Evolutionary conservation across 2,329 filamentous ascomycete species (phyloP), one percentile per base, ranked within the genome.

Genomic region (Colletotrichum euphorbiae): DNA sequence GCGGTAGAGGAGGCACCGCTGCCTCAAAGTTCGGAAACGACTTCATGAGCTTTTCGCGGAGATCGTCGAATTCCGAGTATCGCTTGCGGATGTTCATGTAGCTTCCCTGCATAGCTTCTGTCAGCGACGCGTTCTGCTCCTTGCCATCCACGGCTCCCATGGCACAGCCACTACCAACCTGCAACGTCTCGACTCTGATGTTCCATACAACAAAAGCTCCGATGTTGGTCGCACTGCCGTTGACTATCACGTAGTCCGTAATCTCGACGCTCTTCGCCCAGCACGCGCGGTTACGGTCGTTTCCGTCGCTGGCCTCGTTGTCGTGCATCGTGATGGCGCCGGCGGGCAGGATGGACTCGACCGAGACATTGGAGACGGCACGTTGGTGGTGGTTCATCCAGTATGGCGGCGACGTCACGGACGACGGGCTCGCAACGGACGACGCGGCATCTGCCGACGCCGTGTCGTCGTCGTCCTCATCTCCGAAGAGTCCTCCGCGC

Each of bases 131-230:
- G 6, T 19, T n/a, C 45, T 6, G 8, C 11, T 36, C 12, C 38
- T 15, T 19, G 17, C 11, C 1, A 38, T 36, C 24, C 15, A 19
- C 17, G 13, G 55, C 57, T 28, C n/a, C 46, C 69, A 65, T 46
- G 38, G 62, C 62, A 38, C 38, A 36, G 42, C 9, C 1, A 17
- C 28, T 58, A 85, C 89, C 77, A 77, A 94, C 93, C 78, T 89
- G 91, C 57, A 98, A 82, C 3, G 94, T 98, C 77, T 96, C 90
- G 50, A 99, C 93, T 54, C 86, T 89, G 74, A 96, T 94, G 76
- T 93, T 96, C 93, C 93, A 99, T 7, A 97, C 94, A 1, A 98
- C 93, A 81, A 98, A 99, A 2, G 94, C 92, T n/a, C 95, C 95
- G 31, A 89, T 84, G 71, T 84, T 87, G 13, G 84, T 86, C 40